phyloP scores from a whole-genome alignment of 2,329 filamentous ascomycete species.

The Ophiocordyceps unilateralis region DNA sequence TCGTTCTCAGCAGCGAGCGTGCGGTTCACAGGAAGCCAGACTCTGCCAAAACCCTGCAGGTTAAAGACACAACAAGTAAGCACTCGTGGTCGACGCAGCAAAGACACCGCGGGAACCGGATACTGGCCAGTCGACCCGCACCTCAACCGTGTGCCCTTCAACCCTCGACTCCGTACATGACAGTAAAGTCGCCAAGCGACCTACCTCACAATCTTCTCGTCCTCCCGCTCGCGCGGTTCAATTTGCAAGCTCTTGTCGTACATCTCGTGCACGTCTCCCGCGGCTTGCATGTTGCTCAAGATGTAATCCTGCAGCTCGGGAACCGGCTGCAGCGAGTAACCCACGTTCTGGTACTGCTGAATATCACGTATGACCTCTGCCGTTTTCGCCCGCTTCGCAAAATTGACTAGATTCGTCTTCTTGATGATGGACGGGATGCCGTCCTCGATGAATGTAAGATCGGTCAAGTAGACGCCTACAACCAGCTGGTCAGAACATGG shows the following conservation, averaged over 20 bases:
- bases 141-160: conserved; percentile 1
- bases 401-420: conserved; percentile 94
- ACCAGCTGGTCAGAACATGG: neutral
- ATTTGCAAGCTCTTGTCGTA: conserved; percentile 91
- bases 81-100: neutral
- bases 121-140: neutral
- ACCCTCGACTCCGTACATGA: conserved; percentile 5
- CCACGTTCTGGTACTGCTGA: conserved; percentile 95
- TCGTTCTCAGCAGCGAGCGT: conserved; percentile 1
- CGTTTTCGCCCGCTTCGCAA: conserved; percentile 94
- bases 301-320: conserved; percentile 94
- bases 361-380: conserved; percentile 97
- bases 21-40: conserved; percentile 38
- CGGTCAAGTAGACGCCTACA: conserved; percentile 82
- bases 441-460: conserved; percentile 96
- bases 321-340: conserved; percentile 82
- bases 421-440: conserved; percentile 94
- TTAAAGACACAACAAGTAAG: neutral
- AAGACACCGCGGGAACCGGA: neutral
- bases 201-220: conserved; percentile 98
- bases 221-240: conserved; percentile 88
- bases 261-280: conserved; percentile 96
- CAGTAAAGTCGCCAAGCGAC: conserved; percentile 18
- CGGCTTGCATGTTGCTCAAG: conserved; percentile 84
- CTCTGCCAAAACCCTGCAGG: conserved; percentile 38